A percentile compares a stretch with the other conserved stretches of the same genome.
phyloP scores from a whole-genome alignment of 768 basidiomycete genomes.

The Exidia glandulosa region DNA sequence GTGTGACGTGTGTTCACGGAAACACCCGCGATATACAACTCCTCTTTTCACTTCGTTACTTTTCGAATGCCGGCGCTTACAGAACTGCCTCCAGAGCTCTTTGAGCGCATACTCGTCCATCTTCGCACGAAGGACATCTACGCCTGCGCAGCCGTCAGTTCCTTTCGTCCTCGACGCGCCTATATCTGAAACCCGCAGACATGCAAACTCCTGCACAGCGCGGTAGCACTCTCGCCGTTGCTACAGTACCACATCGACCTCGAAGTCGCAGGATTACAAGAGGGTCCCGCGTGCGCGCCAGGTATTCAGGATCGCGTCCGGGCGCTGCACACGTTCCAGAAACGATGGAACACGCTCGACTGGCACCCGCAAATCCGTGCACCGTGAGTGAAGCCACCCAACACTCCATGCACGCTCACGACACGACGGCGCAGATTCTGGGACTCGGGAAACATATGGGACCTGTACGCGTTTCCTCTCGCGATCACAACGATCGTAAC shows the following conservation, averaged over 20 bases:
- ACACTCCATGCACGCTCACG: slow-evolving; percentile 28
- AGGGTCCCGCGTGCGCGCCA: slow-evolving; percentile 19
- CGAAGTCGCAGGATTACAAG: slow-evolving; percentile 32
- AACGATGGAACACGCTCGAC: slow-evolving; percentile 35
- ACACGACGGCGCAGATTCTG: not conserved
- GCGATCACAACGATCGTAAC: not conserved
- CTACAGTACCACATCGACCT: slow-evolving; percentile 43
- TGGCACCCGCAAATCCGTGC: slow-evolving; percentile 26
- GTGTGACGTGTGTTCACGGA: not conserved
- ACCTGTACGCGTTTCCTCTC: not conserved
- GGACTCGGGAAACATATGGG: not conserved
- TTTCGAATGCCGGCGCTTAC: not conserved
- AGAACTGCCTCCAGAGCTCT: not conserved
- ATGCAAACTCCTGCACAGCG: slow-evolving; percentile 25
- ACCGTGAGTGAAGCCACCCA: slow-evolving; percentile 37
- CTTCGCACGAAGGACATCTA: not conserved
- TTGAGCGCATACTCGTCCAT: not conserved
- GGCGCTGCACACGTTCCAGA: slow-evolving; percentile 31
- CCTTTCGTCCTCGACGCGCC: not conserved
- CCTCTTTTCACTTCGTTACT: not conserved
- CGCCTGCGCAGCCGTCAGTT: not conserved
- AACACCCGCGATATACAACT: not conserved
- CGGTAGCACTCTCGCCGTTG: slow-evolving; percentile 32
- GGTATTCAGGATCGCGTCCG: slow-evolving; percentile 32
- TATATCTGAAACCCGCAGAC: slow-evolving; percentile 21